Evolutionary conservation across 148 eudicot species (phyloP).

Genomic region (Hydrangea macrophylla): DNA sequence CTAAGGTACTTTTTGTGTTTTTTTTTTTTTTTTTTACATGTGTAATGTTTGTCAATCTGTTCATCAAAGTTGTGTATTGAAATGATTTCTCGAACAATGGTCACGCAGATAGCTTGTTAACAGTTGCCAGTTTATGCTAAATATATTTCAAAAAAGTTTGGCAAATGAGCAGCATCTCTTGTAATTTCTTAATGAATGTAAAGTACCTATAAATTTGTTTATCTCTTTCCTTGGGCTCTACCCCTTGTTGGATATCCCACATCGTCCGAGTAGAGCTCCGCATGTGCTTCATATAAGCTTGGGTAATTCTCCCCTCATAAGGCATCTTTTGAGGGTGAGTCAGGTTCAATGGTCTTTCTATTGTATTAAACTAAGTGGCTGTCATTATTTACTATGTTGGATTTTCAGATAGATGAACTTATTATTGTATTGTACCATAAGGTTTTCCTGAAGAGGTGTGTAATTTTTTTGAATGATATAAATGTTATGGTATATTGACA

Average conservation of each 20-base stretch:
- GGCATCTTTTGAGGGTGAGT: no score
- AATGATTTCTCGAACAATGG: neutral
- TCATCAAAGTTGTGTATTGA: neutral
- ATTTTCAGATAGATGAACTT: neutral
- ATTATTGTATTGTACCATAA: neutral
- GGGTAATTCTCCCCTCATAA: no score
- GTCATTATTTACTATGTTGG: neutral
- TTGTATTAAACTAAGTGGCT: no score
- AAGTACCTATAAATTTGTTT: neutral
- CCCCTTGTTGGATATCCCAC: no score
- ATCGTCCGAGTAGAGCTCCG: no score
- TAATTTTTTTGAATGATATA: neutral
- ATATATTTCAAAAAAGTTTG: neutral
- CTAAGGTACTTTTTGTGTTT: no score
- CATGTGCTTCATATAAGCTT: no score
- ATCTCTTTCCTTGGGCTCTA: no score
- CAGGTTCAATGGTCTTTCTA: no score
- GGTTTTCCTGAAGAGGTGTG: neutral
- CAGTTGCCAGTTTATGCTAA: neutral
- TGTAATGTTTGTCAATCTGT: neutral
- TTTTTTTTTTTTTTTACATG: neutral
- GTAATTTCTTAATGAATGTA: neutral
- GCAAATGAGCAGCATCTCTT: neutral
- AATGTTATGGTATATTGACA: constrained; percentile 5
- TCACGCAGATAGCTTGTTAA: neutral